phyloP scores from a whole-genome alignment of 306 rosid genomes.

The Ormosia semicastrata region DNA sequence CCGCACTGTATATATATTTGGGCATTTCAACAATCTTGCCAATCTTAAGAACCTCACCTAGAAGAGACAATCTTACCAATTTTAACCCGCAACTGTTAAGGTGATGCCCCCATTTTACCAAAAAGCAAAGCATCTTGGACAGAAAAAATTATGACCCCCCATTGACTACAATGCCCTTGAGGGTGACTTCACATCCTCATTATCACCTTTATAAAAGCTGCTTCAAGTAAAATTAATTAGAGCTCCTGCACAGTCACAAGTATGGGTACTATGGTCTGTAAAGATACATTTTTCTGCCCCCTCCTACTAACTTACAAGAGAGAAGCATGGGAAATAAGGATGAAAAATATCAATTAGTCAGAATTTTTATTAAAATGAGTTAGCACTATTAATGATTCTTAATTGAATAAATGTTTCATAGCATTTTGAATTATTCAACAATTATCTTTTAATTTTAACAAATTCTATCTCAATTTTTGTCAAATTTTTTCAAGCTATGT shows the following conservation, averaged over 20 bases:
- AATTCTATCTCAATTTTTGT: too few relatives aligned
- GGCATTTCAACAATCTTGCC: conserved; percentile 30
- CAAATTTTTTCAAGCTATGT: too few relatives aligned
- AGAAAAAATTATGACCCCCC: conserved; percentile 42
- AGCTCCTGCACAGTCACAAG: conserved; percentile 24
- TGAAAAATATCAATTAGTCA: conserved; percentile 26
- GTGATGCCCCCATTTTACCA: conserved; percentile 69
- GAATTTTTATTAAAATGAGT: background rate
- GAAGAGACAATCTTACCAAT: conserved; percentile 51
- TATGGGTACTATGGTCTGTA: conserved; percentile 57
- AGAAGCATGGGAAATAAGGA: background rate
- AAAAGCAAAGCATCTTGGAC: conserved; percentile 65
- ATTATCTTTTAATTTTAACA: background rate
- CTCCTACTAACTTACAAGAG: background rate
- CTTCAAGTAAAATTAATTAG: conserved; percentile 51
- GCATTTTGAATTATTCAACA: background rate
- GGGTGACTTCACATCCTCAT: conserved; percentile 81
- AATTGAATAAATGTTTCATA: background rate
- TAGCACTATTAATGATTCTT: background rate
- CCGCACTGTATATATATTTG: background rate
- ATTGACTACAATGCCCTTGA: conserved; percentile 79
- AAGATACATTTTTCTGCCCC: background rate
- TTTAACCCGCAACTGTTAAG: conserved; percentile 45
- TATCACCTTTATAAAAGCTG: conserved; percentile 89
- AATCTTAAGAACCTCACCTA: conserved; percentile 32